phyloP scores from a whole-genome alignment of 2,329 filamentous ascomycete genomes.

The Apiospora aurea region DNA sequence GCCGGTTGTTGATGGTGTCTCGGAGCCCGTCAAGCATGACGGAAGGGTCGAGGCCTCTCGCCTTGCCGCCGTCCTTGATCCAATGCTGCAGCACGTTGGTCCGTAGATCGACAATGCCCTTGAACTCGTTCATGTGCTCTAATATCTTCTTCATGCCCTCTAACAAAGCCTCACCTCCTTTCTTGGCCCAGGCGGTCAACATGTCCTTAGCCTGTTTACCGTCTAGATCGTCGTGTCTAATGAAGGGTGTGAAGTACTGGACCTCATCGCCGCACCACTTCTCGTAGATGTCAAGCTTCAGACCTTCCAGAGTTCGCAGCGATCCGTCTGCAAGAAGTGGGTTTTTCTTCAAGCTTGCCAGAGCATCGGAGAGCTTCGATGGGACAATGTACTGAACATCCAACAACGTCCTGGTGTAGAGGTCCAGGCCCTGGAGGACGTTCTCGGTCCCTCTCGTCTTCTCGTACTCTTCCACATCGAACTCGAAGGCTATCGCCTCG shows the following conservation, averaged over 20 bases:
- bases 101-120: conserved; percentile 72
- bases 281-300: conserved; percentile 79
- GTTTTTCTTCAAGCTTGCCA: conserved; percentile 72
- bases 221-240: conserved; percentile 79
- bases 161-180: conserved; percentile 65
- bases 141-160: conserved; percentile 69
- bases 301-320: conserved; percentile 69
- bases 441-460: conserved; percentile 51
- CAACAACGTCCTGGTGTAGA: conserved; percentile 80
- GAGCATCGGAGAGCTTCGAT: conserved; percentile 71
- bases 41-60: conserved; percentile 70
- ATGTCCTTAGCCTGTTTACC: conserved; percentile 65
- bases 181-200: conserved; percentile 68
- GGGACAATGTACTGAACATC: conserved; percentile 81
- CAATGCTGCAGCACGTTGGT: conserved; percentile 76
- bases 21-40: conserved; percentile 74
- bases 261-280: conserved; percentile 86
- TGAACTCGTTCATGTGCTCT: conserved; percentile 68
- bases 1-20: conserved; percentile 70
- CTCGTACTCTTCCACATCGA: conserved; percentile 57
- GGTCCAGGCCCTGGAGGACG: conserved; percentile 69
- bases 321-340: conserved; percentile 76
- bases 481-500: conserved; percentile 69
- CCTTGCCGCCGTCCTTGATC: conserved; percentile 72
- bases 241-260: conserved; percentile 84